Percentiles rank a stretch among this genome's conserved stretches.
Conservation (phyloP, 2,329 filamentous ascomycete genomes). For the Xylariales sp. region DNA sequence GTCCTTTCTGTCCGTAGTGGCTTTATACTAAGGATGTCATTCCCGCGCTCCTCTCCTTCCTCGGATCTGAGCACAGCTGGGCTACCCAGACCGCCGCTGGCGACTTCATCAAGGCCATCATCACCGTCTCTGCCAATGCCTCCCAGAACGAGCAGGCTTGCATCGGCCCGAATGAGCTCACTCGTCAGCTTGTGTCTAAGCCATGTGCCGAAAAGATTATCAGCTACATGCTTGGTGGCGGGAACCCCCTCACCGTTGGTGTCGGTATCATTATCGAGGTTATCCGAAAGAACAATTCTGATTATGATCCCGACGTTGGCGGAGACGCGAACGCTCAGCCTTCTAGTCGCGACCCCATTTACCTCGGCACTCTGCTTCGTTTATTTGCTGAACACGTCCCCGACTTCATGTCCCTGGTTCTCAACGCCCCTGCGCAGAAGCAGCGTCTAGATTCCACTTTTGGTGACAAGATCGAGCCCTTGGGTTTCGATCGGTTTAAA, state of each 20-base stretch:
- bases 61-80: conserved; percentile 85
- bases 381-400: conserved; percentile 92
- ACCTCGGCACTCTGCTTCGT: conserved; percentile 88
- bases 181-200: conserved; percentile 90
- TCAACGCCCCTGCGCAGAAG: conserved; percentile 79
- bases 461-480: conserved; percentile 88
- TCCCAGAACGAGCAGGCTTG: conserved; percentile 99
- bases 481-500: conserved; percentile 98
- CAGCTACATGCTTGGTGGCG: conserved; percentile 89
- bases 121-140: conserved; percentile 97
- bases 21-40: conserved; percentile 90
- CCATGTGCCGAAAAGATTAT: conserved; percentile 87
- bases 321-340: conserved; percentile 82
- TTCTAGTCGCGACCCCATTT: conserved; percentile 91
- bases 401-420: conserved; percentile 91
- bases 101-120: conserved; percentile 98
- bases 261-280: conserved; percentile 98
- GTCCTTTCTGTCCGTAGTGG: conserved; percentile 69
- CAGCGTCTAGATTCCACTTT: conserved; percentile 87
- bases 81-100: conserved; percentile 96
- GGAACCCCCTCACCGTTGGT: conserved; percentile 93
- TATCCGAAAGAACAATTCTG: conserved; percentile 98
- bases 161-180: conserved; percentile 96
- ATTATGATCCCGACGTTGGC: conserved; percentile 94
- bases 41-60: conserved; percentile 84